Evolutionary conservation across 2,329 filamentous ascomycete species (phyloP).

Genomic region (Dactylellina drechsleri): DNA sequence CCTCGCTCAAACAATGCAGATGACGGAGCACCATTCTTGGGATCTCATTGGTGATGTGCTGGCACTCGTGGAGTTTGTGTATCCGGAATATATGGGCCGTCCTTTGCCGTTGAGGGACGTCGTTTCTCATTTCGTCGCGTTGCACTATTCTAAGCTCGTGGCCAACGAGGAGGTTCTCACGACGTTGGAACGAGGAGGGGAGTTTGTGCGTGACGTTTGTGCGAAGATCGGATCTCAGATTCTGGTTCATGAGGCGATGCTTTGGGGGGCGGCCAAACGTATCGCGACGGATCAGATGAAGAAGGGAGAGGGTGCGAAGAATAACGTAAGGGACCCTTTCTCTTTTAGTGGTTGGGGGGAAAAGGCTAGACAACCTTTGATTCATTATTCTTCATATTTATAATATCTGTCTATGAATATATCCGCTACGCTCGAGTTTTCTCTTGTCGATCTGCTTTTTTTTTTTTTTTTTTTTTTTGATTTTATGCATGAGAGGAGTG

Average conservation of each 20-base stretch:
- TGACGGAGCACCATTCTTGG: conserved; percentile 1
- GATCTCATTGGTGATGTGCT: conserved; percentile 20
- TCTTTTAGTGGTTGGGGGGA: background rate
- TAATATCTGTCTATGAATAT: no score
- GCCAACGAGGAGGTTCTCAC: conserved; percentile 13
- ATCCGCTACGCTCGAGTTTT: no score
- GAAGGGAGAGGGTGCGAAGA: no score
- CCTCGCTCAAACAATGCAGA: conserved; percentile 22
- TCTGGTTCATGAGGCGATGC: conserved; percentile 9
- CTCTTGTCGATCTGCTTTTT: no score
- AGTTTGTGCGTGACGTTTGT: conserved; percentile 36
- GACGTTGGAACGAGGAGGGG: conserved; percentile 26
- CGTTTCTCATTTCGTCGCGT: conserved; percentile 30
- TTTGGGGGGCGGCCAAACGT: background rate
- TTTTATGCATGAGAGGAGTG: no score
- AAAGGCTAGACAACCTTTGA: background rate
- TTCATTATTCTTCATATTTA: no score
- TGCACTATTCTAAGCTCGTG: conserved; percentile 27
- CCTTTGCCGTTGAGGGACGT: conserved; percentile 26
- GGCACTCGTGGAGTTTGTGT: conserved; percentile 25
- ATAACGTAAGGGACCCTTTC: no score
- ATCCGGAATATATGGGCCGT: conserved; percentile 8
- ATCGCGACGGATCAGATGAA: background rate
- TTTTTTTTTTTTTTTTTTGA: no score
- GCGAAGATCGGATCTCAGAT: conserved; percentile 10